phyloP scores from a whole-genome alignment of 2,329 filamentous ascomycete species.

The Lachnellula cervina region DNA sequence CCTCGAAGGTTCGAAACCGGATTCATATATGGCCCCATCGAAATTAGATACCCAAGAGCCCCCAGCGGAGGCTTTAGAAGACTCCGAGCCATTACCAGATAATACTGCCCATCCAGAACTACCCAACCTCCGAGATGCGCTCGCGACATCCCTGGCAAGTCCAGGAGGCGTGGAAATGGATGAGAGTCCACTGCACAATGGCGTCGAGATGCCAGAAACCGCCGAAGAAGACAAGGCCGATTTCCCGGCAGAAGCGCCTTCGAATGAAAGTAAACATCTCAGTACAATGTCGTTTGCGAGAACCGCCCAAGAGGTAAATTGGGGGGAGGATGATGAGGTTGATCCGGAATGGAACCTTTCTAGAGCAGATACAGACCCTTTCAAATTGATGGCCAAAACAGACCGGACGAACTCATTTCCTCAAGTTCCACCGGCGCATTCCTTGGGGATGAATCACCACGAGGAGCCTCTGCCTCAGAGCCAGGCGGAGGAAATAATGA shows the following conservation, averaged over 20 bases:
- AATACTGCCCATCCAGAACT: constrained; percentile 19
- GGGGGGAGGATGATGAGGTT: constrained; percentile 51
- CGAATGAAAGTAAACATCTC: constrained; percentile 46
- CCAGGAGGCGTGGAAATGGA: constrained; percentile 26
- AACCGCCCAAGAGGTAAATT: constrained; percentile 58
- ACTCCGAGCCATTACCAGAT: constrained; percentile 4
- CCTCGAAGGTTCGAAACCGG: constrained; percentile 2
- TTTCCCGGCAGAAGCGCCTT: constrained; percentile 21
- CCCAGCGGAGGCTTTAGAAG: background rate
- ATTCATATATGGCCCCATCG: background rate
- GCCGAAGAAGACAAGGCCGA: constrained; percentile 16
- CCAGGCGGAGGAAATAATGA: constrained; percentile 50
- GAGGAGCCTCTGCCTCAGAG: constrained; percentile 42
- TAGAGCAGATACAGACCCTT: constrained; percentile 51
- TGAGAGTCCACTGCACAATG: constrained; percentile 22
- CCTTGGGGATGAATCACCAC: constrained; percentile 24
- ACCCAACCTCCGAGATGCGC: constrained; percentile 23
- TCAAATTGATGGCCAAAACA: constrained; percentile 53
- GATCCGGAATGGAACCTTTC: constrained; percentile 49
- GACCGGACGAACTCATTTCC: constrained; percentile 62
- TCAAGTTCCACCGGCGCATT: constrained; percentile 43
- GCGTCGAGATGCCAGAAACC: constrained; percentile 5
- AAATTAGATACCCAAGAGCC: background rate
- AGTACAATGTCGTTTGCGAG: constrained; percentile 61
- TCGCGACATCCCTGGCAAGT: constrained; percentile 24